A percentile compares a stretch with the other conserved stretches of the same genome.
Evolutionary conservation across 2,329 filamentous ascomycete species (phyloP).

Genomic region (Zelopaecilomyces penicillatus): DNA sequence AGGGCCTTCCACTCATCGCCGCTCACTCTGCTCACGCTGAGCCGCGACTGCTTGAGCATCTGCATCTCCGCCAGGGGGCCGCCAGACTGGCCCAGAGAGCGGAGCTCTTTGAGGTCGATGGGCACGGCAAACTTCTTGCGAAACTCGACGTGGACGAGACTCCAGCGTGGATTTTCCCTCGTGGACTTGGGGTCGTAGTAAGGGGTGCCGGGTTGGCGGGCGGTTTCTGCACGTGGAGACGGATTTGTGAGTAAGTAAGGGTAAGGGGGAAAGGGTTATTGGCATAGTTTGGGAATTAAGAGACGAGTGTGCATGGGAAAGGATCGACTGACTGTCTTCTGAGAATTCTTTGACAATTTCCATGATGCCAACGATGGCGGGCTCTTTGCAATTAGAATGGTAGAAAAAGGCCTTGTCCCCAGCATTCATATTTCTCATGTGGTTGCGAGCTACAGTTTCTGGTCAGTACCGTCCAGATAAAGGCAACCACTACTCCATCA

Average conservation of each 20-base stretch:
- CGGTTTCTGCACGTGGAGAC: slow-evolving; percentile 18
- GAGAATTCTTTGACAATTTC: slow-evolving; percentile 80
- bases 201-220: slow-evolving; percentile 35
- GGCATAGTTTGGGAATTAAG: too few species aligned
- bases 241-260: slow-evolving; percentile 6
- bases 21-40: slow-evolving; percentile 70
- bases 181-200: slow-evolving; percentile 78
- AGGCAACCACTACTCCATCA: background rate
- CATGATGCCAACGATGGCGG: slow-evolving; percentile 81
- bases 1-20: slow-evolving; percentile 58
- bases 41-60: slow-evolving; percentile 68
- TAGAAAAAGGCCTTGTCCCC: slow-evolving; percentile 96
- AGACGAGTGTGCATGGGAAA: background rate
- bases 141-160: slow-evolving; percentile 81
- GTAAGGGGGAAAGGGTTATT: background rate
- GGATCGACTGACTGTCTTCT: slow-evolving; percentile 55
- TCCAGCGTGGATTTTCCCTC: slow-evolving; percentile 56
- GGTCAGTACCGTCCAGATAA: background rate
- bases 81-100: slow-evolving; percentile 48
- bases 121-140: slow-evolving; percentile 69
- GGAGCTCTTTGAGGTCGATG: slow-evolving; percentile 64
- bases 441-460: slow-evolving; percentile 58
- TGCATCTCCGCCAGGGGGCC: slow-evolving; percentile 66
- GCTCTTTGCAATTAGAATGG: slow-evolving; percentile 85
- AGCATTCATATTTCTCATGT: slow-evolving; percentile 82